Evolutionary conservation across 306 rosid species (phyloP).

Genomic region (Prosopis cineraria): DNA sequence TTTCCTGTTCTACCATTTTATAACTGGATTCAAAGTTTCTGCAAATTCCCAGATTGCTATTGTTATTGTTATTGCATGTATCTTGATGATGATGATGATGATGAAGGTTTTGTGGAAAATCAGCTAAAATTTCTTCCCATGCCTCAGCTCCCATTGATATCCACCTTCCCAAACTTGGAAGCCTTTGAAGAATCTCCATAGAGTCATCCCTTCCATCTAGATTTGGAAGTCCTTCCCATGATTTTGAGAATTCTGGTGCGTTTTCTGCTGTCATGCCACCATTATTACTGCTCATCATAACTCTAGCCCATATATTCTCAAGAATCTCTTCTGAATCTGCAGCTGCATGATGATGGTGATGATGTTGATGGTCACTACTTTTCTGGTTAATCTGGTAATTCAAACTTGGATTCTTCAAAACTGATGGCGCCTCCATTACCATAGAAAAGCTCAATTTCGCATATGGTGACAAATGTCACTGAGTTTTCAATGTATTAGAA

Average conservation of each 20-base stretch:
- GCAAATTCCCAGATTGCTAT: conserved; percentile 16
- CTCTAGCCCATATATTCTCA: conserved; percentile 69
- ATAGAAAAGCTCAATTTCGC: no score
- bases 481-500: no score
- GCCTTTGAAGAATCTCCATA: conserved; percentile 45
- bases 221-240: conserved; percentile 51
- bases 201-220: conserved; percentile 45
- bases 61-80: not conserved
- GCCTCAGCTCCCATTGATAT: conserved; percentile 63
- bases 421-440: not conserved
- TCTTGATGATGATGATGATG: no score
- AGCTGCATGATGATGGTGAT: conserved; percentile 20
- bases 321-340: conserved; percentile 45
- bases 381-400: not conserved
- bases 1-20: conserved; percentile 8
- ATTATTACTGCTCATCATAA: conserved; percentile 39
- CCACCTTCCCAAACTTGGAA: conserved; percentile 71
- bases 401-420: not conserved
- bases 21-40: not conserved
- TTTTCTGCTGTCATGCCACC: conserved; percentile 19
- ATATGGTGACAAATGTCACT: no score
- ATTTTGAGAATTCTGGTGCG: conserved; percentile 17
- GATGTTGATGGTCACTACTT: not conserved
- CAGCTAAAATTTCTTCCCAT: conserved; percentile 61
- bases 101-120: not conserved